phyloP scores from a whole-genome alignment of 345 rosid species.

The Abelmoschus esculentus region DNA sequence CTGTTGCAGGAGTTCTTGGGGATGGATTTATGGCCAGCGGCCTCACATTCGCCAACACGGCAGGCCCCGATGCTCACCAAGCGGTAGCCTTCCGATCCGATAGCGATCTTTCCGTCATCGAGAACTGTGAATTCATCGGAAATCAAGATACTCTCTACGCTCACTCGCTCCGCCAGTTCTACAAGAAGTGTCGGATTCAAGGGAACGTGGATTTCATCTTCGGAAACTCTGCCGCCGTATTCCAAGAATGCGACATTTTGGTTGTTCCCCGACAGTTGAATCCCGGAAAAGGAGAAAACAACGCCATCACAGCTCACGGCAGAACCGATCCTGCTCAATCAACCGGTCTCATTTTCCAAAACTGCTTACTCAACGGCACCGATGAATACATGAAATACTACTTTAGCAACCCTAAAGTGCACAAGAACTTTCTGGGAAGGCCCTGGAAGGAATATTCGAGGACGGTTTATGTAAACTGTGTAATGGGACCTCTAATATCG shows the following conservation, averaged over 20 bases:
- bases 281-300: conserved; percentile 73
- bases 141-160: conserved; percentile 89
- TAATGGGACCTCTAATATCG: conserved; percentile 42
- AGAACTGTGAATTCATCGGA: conserved; percentile 83
- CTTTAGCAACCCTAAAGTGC: conserved; percentile 35
- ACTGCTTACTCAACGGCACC: conserved; percentile 72
- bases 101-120: conserved; percentile 63
- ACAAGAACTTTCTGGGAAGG: conserved; percentile 66
- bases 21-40: conserved; percentile 97
- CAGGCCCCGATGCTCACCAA: conserved; percentile 78
- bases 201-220: conserved; percentile 95
- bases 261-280: conserved; percentile 55
- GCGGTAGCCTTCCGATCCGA: conserved; percentile 92
- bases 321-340: conserved; percentile 76
- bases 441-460: conserved; percentile 97
- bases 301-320: conserved; percentile 77
- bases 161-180: conserved; percentile 79
- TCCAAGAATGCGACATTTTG: conserved; percentile 57
- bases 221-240: conserved; percentile 74
- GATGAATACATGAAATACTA: conserved; percentile 32
- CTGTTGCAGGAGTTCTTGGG: conserved; percentile 55
- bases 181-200: conserved; percentile 65
- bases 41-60: conserved; percentile 71
- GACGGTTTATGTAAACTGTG: conserved; percentile 55
- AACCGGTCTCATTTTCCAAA: conserved; percentile 63